A percentile compares a stretch with the other conserved stretches of the same genome.
Evolutionary conservation across 2,329 filamentous ascomycete species (phyloP).

Genomic region (Stromatinia cepivora): DNA sequence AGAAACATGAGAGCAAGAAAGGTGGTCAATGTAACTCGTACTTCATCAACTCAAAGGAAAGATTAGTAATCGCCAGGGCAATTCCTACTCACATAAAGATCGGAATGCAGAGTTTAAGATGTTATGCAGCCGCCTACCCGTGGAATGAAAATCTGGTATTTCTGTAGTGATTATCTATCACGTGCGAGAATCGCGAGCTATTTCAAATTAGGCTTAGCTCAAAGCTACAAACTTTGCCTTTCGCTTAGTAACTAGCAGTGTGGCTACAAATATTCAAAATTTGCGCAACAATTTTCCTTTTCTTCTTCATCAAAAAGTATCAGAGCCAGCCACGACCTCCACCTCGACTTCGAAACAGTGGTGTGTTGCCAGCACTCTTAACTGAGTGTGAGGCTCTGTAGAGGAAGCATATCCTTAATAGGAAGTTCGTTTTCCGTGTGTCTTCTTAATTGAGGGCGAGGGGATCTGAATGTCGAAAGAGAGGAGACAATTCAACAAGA

Average conservation of each 20-base stretch:
- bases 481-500: slow-evolving; percentile 55
- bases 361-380: slow-evolving; percentile 65
- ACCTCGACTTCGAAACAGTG: slow-evolving; percentile 58
- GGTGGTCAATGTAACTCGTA: not conserved
- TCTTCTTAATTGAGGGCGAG: slow-evolving; percentile 72
- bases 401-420: slow-evolving; percentile 58
- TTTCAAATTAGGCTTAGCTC: not conserved
- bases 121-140: not conserved
- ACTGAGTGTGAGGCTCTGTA: slow-evolving; percentile 61
- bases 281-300: slow-evolving; percentile 23
- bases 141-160: not conserved
- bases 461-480: slow-evolving; percentile 69
- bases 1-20: not conserved
- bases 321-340: slow-evolving; percentile 70
- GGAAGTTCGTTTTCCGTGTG: slow-evolving; percentile 70
- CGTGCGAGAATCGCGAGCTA: fast-evolving
- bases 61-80: not conserved
- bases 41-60: not conserved
- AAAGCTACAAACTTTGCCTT: not conserved
- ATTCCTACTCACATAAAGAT: not conserved
- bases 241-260: slow-evolving; percentile 21
- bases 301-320: slow-evolving; percentile 59
- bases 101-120: slow-evolving; percentile 7
- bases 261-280: slow-evolving; percentile 18
- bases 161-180: not conserved